These are phyloP conservation scores for Hibiscus tridactylites DNA, from an alignment of 345 rosid species.

Conservation along the genomic window DNA sequence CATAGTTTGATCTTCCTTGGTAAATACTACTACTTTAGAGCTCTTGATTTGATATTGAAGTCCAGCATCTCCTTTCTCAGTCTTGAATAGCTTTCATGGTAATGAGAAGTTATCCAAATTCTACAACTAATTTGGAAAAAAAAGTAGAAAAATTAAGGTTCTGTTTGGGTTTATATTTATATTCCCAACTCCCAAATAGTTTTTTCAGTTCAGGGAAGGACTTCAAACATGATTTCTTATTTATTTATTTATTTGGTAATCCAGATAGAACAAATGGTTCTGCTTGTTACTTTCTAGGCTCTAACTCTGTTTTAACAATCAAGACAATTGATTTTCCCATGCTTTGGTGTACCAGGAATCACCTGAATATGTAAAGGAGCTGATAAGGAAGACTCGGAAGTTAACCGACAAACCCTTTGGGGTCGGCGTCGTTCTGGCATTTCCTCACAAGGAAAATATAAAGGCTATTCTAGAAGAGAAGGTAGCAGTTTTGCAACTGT, in stretches of 20 bases:
- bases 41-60: too few species aligned
- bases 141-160: background rate
- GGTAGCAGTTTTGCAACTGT: constrained; percentile 69
- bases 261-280: background rate
- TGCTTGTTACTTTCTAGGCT: background rate
- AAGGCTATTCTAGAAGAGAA: constrained; percentile 63
- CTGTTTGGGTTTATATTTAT: background rate
- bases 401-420: constrained; percentile 77
- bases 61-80: too few species aligned
- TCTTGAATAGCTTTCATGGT: background rate
- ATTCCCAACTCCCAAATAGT: background rate
- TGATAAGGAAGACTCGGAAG: constrained; percentile 59
- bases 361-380: constrained; percentile 49
- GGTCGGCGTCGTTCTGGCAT: constrained; percentile 63
- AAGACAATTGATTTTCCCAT: background rate
- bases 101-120: background rate
- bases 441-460: constrained; percentile 66
- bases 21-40: too few species aligned
- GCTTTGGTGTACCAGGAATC: constrained; percentile 39
- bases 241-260: background rate
- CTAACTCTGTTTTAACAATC: background rate
- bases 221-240: too few species aligned
- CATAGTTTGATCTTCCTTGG: background rate
- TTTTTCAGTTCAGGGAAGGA: too few species aligned
- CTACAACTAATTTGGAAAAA: background rate